Base-by-base conservation (phyloP, 2,329 filamentous ascomycete species). In the Epicoccum sorghinum region DNA sequence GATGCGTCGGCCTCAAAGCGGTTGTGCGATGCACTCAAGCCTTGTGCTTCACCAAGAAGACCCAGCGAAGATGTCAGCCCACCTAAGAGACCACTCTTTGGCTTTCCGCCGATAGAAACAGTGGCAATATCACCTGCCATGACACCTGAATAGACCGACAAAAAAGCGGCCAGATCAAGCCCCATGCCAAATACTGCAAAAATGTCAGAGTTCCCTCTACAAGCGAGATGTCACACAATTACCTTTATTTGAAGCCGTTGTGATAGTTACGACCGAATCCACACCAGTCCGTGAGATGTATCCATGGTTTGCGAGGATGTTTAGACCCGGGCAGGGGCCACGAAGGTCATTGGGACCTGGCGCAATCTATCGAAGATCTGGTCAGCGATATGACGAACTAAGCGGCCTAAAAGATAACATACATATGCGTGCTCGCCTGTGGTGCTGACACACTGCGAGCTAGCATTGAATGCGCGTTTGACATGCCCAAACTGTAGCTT, bases 71-170 rank as follows among this genome's bases (percentile, higher is more conserved):
- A 62, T n/a, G 60, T 55, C 7, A 52, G 25, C 7, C 54, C 57
- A 23, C 55, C 56, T 27, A 65, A 61, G 12, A 53, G 39, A 47
- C 43, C 42, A 25, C 53, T 57, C 40, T 64, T 62, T 48, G 69
- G 71, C 30, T 73, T 67, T 12, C 80, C 80, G 9, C 80, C 80
- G 33, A 83, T 82, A 1, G 81, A 82, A 67, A 79, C 82, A 6
- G 78, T 78, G 35, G 74, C 72, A 1, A 80, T 57, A 48, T 66
- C 58, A 13, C 72, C 73, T 42, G 67, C 66, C 25, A 73, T 52
- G 7, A 72, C 58, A 38, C 68, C 68, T 29, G 68, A 71, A 47
- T 71, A 73, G 27, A 67, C 59, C 13, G 70, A 61, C 24, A 75
- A 62, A 55, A 74, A 69, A 8, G 57, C 53, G 14, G 62, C 67